phyloP scores from a whole-genome alignment of 1,139 yeast genomes.

The Candida mesenterica region DNA sequence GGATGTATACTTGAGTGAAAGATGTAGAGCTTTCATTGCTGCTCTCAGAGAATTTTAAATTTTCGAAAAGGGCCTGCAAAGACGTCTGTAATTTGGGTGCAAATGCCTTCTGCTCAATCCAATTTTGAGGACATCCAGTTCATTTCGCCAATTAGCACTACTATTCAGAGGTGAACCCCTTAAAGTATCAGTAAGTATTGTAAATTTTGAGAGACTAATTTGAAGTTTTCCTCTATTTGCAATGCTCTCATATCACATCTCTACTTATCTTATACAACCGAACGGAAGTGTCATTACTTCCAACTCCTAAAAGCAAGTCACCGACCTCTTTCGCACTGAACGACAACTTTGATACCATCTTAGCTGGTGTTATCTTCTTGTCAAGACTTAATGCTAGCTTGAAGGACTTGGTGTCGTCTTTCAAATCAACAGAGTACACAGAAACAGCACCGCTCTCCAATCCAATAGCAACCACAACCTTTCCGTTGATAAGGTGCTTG shows the following conservation, averaged over 20 bases:
- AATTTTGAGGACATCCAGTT: too few relatives aligned
- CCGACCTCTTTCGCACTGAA: slow-evolving; percentile 40
- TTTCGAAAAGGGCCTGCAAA: too few relatives aligned
- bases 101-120: too few relatives aligned
- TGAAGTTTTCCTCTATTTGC: too few relatives aligned
- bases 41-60: too few relatives aligned
- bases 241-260: background rate
- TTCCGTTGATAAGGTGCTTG: slow-evolving; percentile 21
- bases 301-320: slow-evolving; percentile 52
- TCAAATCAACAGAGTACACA: slow-evolving; percentile 25
- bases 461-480: slow-evolving; percentile 60
- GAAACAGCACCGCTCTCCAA: slow-evolving; percentile 56
- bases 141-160: too few relatives aligned
- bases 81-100: background rate
- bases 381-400: slow-evolving; percentile 30
- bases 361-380: slow-evolving; percentile 52
- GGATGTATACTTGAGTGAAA: background rate
- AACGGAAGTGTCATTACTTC: slow-evolving; percentile 68
- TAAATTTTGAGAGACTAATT: too few relatives aligned
- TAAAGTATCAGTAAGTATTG: too few relatives aligned
- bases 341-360: slow-evolving; percentile 54
- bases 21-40: too few relatives aligned
- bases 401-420: slow-evolving; percentile 26
- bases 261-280: background rate
- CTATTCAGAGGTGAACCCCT: too few relatives aligned